Percentiles rank a stretch among this genome's conserved stretches.
Evolutionary conservation across 495 filamentous ascomycete species (phyloP).

Genomic region (Aspergillus cavernicola): DNA sequence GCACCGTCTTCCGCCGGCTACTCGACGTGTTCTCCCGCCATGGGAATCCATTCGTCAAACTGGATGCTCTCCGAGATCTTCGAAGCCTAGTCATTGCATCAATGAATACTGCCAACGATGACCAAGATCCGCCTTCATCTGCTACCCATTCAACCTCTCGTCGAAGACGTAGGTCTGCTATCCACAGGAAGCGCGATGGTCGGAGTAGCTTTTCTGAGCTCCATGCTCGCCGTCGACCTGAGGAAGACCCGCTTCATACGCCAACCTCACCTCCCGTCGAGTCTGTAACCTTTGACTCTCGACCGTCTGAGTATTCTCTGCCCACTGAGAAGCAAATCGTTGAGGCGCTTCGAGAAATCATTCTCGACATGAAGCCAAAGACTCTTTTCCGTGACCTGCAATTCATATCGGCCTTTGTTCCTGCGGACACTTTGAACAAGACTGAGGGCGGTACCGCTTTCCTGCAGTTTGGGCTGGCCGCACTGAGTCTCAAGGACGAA

Average conservation of each 20-base stretch:
- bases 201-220: constrained; percentile 39
- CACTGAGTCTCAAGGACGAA: constrained; percentile 84
- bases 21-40: constrained; percentile 85
- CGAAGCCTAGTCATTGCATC: constrained; percentile 77
- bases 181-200: constrained; percentile 19
- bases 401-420: constrained; percentile 90
- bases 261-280: constrained; percentile 28
- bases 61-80: constrained; percentile 79
- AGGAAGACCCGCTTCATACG: constrained; percentile 16
- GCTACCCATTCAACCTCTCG: constrained; percentile 27
- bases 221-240: constrained; percentile 11
- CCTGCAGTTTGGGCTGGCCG: constrained; percentile 88
- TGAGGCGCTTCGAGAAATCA: constrained; percentile 71
- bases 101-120: constrained; percentile 51
- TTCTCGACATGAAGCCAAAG: constrained; percentile 76
- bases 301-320: constrained; percentile 35
- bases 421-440: constrained; percentile 73
- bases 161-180: constrained; percentile 4
- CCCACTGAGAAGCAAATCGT: constrained; percentile 61
- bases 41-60: constrained; percentile 81
- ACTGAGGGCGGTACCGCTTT: constrained; percentile 88
- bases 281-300: constrained; percentile 38
- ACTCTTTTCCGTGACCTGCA: constrained; percentile 94
- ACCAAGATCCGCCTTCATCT: constrained; percentile 25
- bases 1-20: constrained; percentile 71